Evolutionary conservation across 805 yeast genomes (phyloP), one percentile per base, ranked within the genome.

Genomic region (Jamesozyma rosinii): DNA sequence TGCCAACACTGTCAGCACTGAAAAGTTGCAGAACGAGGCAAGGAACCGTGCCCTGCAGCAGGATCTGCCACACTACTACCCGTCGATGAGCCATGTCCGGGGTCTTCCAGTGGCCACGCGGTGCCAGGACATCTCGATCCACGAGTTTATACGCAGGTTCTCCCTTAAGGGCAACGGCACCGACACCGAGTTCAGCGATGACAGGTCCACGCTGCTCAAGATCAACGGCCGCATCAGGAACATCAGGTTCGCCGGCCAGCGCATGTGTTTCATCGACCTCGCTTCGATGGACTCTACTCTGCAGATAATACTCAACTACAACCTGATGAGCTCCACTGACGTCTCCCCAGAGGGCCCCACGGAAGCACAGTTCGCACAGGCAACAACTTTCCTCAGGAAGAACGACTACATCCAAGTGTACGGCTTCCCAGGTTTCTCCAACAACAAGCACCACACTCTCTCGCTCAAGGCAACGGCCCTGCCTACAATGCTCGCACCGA

Each of bases 361-460:
- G 6, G 48, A 41, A 11, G 40, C 37, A 22, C n/a, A n/a, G n/a
- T 53, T 51, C 34, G 31, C 29, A 9, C 32, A 36, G 2, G 6
- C 15, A 2, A 40, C 50, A 26, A 42, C 44, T 34, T 57, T 64
- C 26, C 63, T 87, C 33, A 69, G 81, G 38, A 73, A 74, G 19
- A 96, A 96, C 0, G 98, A 90, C 55, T 74, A 72, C 36, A 65
- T 90, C 3, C 64, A 75, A 6, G 76, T 81, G 20, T 53, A 63
- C 3, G 98, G 98, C 0, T 57, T 52, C 20, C 88, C 96, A 0
- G 85, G 90, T 21, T 59, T 74, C 2, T 85, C 97, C 0, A 77
- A 80, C 43, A 48, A 46, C 10, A 76, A 77, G 3, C 92, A 35
- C 5, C 38, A 90, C 0, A 95, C 89, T 50, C 64, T 88, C 6